Conservation (phyloP, 1,284 basidiomycete species). For the Lentinus polychrous region DNA sequence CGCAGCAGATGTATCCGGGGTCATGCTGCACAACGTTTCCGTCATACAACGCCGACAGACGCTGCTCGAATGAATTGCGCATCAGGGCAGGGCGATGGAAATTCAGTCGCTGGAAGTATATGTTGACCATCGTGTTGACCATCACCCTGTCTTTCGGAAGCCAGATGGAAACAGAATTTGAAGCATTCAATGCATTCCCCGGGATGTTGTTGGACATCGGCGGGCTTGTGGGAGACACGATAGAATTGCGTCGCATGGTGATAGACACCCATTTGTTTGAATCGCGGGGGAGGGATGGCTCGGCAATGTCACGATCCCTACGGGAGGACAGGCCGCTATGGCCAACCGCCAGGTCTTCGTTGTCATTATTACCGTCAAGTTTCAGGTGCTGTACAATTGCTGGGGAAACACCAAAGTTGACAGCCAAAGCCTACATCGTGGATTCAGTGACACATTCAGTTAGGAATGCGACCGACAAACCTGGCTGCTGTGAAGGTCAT, state of each 20-base stretch:
- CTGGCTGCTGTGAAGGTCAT: conserved; percentile 67
- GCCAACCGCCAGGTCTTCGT: conserved; percentile 70
- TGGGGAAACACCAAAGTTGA: conserved; percentile 69
- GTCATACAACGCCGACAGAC: conserved; percentile 59
- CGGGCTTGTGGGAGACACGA: conserved; percentile 12
- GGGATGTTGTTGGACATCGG: conserved; percentile 23
- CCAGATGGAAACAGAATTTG: conserved; percentile 48
- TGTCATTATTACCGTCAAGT: conserved; percentile 43
- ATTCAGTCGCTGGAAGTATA: conserved; percentile 72
- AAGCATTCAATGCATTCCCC: conserved; percentile 21
- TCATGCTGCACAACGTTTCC: conserved; percentile 46
- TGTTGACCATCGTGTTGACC: conserved; percentile 51
- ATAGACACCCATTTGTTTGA: conserved; percentile 52
- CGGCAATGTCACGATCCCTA: conserved; percentile 52
- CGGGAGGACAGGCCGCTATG: conserved; percentile 61
- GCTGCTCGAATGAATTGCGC: conserved; percentile 55
- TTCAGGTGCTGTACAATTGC: conserved; percentile 60
- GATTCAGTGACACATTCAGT: conserved; percentile 5
- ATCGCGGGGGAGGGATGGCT: conserved; percentile 54
- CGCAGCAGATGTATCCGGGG: conserved; percentile 68
- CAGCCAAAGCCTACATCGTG: conserved; percentile 52
- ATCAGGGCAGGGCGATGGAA: conserved; percentile 69
- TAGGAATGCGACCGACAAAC: conserved; percentile 25
- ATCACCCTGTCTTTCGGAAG: conserved; percentile 69
- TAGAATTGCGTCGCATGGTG: conserved; percentile 37